phyloP scores from a whole-genome alignment of 75 land plant species.

The Selaginella moellendorffii region DNA sequence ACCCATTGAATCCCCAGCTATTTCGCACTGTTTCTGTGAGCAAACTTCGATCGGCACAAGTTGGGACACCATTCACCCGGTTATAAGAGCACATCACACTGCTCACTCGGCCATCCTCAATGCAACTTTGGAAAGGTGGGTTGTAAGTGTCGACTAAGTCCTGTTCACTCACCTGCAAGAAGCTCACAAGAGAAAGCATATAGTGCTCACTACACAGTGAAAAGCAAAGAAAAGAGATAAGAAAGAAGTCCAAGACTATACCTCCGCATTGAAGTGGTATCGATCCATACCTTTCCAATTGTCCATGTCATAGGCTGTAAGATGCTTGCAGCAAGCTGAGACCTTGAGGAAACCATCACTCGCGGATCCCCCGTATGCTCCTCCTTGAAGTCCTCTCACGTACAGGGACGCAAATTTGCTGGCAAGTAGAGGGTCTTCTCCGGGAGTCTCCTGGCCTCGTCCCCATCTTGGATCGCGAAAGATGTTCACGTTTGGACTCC shows the following conservation, averaged over 20 bases:
- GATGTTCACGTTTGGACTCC: constrained; percentile 82
- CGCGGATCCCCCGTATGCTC: too few relatives aligned
- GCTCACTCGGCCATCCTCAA: constrained; percentile 65
- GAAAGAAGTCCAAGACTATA: constrained; percentile 12
- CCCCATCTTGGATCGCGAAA: constrained; percentile 92
- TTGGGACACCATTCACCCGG: constrained; percentile 82
- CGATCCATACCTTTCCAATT: constrained; percentile 59
- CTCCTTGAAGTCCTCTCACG: constrained; percentile 59
- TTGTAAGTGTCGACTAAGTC: constrained; percentile 82
- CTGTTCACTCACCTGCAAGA: constrained; percentile 60
- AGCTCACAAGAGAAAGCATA: too few relatives aligned
- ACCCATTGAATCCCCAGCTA: constrained; percentile 76
- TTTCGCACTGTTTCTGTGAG: constrained; percentile 43
- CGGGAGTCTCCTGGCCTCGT: constrained; percentile 72
- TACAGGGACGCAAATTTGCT: constrained; percentile 38
- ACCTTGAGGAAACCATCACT: constrained; percentile 39
- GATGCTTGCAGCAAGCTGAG: constrained; percentile 82
- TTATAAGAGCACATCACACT: constrained; percentile 99
- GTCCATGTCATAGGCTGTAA: constrained; percentile 76
- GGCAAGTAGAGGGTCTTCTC: constrained; percentile 44
- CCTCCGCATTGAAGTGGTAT: constrained; percentile 63
- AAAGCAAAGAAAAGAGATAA: too few relatives aligned
- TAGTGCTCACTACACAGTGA: too few relatives aligned
- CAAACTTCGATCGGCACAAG: constrained; percentile 64
- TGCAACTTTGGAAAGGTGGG: constrained; percentile 64